These are phyloP conservation scores for Solanum appendiculatum DNA, from an alignment of 257 asterid species.

Conservation along the genomic window DNA sequence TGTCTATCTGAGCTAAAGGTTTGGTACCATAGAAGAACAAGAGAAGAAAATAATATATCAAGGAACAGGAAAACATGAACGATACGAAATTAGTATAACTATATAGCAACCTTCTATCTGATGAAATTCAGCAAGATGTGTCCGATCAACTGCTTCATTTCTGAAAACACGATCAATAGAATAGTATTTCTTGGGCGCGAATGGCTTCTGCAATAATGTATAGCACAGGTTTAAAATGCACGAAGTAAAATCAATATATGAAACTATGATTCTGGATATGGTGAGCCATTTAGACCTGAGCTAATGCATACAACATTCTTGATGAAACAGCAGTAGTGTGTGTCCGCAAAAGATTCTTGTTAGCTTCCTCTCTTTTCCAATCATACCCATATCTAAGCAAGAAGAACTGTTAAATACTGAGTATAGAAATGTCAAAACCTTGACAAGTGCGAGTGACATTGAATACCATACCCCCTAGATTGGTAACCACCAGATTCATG, in stretches of 20 bases:
- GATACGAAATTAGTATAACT: background rate
- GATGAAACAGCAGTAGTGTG: slow-evolving; percentile 98
- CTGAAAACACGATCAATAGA: slow-evolving; percentile 96
- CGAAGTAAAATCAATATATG: background rate
- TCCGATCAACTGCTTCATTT: slow-evolving; percentile 97
- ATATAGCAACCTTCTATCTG: slow-evolving; percentile 77
- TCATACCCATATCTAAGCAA: slow-evolving; percentile 67
- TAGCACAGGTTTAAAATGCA: background rate
- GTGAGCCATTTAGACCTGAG: slow-evolving; percentile 47
- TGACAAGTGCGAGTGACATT: background rate
- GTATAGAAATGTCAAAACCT: background rate
- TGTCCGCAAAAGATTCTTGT: slow-evolving; percentile 92
- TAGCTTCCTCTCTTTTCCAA: slow-evolving; percentile 96
- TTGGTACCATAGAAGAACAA: background rate
- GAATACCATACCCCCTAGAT: slow-evolving; percentile 68
- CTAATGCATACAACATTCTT: slow-evolving; percentile 85
- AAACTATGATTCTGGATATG: background rate
- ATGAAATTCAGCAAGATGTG: slow-evolving; percentile 99
- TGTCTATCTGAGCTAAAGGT: background rate
- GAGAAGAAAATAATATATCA: background rate
- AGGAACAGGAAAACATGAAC: background rate
- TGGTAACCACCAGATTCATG: slow-evolving; percentile 94
- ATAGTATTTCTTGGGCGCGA: slow-evolving; percentile 76
- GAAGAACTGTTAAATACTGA: background rate
- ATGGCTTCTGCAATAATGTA: slow-evolving; percentile 49